Conservation (phyloP, 1,284 basidiomycete genomes). For the Pseudozyma sp. region DNA sequence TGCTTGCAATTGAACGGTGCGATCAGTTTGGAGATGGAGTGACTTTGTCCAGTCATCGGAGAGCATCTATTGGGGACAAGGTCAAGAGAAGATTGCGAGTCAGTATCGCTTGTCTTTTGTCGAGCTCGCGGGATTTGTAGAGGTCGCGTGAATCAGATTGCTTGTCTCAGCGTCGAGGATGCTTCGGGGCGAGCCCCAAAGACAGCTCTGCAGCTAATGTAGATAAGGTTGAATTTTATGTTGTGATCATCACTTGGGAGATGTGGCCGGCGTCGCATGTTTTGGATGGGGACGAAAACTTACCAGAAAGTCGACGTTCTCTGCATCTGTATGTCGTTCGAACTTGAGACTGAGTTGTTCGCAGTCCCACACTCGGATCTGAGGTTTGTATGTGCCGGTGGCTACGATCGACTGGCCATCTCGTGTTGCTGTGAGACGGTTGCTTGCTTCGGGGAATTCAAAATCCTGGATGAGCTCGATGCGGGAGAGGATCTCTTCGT, state of each 20-base stretch:
- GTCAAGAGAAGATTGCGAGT: not conserved
- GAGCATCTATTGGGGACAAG: conserved; percentile 76
- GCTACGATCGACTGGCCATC: conserved; percentile 93
- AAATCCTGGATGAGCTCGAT: conserved; percentile 79
- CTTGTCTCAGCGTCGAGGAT: conserved; percentile 46
- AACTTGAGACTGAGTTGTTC: conserved; percentile 94
- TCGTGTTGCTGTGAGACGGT: conserved; percentile 86
- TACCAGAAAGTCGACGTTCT: conserved; percentile 98
- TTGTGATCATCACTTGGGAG: conserved; percentile 29
- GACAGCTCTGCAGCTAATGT: conserved; percentile 56
- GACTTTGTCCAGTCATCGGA: conserved; percentile 99
- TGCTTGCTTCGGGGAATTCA: conserved; percentile 95
- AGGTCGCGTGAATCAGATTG: conserved; percentile 34
- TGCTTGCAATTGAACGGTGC: conserved; percentile 93
- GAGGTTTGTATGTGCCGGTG: conserved; percentile 97
- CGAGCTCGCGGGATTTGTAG: not conserved
- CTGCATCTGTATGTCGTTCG: conserved; percentile 92
- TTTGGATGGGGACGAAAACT: conserved; percentile 70
- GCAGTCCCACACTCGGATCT: conserved; percentile 95
- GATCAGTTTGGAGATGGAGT: conserved; percentile 94
- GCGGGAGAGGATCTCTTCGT: conserved; percentile 59
- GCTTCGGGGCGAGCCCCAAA: conserved; percentile 10
- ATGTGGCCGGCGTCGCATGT: not conserved
- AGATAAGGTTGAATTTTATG: conserved; percentile 57
- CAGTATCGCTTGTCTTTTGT: not conserved